phyloP scores from a whole-genome alignment of 139 green algal genomes.

The Haematococcus sp. region DNA sequence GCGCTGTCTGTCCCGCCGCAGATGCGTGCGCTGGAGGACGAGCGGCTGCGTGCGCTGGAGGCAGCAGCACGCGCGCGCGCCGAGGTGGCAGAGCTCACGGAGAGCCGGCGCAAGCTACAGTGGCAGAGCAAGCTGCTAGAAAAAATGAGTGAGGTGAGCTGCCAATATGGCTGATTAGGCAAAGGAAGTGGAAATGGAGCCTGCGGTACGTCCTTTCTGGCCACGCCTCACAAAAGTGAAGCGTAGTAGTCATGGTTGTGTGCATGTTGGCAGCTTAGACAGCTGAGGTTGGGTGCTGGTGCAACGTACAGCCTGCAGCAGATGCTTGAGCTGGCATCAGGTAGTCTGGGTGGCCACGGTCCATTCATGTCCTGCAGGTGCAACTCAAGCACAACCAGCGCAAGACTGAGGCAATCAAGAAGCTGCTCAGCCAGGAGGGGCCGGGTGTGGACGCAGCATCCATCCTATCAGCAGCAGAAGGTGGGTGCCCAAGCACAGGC shows the following conservation, averaged over 20 bases:
- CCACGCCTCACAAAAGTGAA: too few relatives aligned
- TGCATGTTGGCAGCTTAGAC: neutral
- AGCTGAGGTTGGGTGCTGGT: too few relatives aligned
- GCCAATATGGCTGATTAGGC: too few relatives aligned
- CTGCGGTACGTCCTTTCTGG: too few relatives aligned
- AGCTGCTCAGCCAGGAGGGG: conserved; percentile 31
- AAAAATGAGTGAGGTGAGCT: conserved; percentile 56
- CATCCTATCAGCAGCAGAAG: too few relatives aligned
- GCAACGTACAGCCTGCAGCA: too few relatives aligned
- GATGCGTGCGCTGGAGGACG: conserved; percentile 45
- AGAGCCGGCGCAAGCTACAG: conserved; percentile 49
- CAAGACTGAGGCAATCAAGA: conserved; percentile 54
- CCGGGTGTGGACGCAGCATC: too few relatives aligned
- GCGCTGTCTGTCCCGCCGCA: conserved; percentile 1
- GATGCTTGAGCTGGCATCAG: neutral
- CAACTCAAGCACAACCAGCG: conserved; percentile 61
- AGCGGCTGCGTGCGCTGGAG: conserved; percentile 52
- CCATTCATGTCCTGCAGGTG: too few relatives aligned
- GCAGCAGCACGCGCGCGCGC: conserved; percentile 38
- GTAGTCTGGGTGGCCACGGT: too few relatives aligned
- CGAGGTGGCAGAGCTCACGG: conserved; percentile 51
- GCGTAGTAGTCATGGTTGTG: too few relatives aligned
- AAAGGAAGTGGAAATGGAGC: neutral
- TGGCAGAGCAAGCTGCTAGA: conserved; percentile 65
- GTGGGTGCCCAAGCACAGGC: too few relatives aligned